Evolutionary conservation across 352 stramenopile genomes (phyloP).

Genomic region (Blastocystis sp.): DNA sequence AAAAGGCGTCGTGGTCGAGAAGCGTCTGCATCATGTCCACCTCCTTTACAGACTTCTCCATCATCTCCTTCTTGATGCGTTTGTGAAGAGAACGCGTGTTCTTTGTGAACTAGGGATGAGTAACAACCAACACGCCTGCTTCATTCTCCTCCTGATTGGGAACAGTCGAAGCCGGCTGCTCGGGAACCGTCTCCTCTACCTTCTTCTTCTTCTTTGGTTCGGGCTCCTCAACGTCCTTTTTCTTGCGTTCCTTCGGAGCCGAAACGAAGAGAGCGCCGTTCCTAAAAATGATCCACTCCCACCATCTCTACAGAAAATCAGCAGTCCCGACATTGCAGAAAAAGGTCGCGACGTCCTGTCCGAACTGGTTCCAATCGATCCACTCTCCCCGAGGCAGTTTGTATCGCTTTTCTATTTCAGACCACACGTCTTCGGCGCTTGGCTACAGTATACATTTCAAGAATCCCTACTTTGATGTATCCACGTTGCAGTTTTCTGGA

Average conservation of each 20-base stretch:
- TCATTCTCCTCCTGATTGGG: background rate
- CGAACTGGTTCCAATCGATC: background rate
- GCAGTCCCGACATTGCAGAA: background rate
- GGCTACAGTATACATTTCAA: background rate
- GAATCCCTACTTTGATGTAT: conserved; percentile 6
- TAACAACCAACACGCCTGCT: background rate
- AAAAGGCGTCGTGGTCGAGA: background rate
- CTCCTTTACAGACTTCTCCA: background rate
- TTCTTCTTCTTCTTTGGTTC: background rate
- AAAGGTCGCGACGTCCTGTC: background rate
- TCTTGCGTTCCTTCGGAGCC: background rate
- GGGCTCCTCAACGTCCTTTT: background rate
- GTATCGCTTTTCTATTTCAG: background rate
- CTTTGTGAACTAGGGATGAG: background rate
- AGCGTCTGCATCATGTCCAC: conserved; percentile 24
- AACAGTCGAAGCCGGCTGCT: background rate
- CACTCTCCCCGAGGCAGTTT: background rate
- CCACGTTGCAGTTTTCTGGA: background rate
- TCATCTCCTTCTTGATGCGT: background rate
- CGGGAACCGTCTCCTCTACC: background rate
- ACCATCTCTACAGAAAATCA: background rate
- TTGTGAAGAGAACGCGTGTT: background rate
- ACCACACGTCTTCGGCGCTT: background rate
- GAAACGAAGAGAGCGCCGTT: background rate
- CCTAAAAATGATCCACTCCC: background rate